These are phyloP conservation scores for Pontederia crassipes DNA, from an alignment of 176 grass and related monocot species.

Conservation along the genomic window DNA sequence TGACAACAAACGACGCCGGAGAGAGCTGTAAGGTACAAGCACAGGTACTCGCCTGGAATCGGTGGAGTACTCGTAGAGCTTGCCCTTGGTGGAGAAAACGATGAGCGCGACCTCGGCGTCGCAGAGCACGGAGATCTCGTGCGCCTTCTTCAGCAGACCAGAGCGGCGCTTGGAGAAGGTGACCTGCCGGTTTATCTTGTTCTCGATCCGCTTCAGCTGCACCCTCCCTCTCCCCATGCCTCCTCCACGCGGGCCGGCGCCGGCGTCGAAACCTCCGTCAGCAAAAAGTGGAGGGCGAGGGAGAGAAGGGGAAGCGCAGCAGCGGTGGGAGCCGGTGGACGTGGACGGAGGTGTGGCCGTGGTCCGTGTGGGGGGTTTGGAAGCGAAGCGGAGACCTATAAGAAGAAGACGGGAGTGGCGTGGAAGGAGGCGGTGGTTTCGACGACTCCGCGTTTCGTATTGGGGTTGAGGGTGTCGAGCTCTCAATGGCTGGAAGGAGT, in stretches of 20 bases:
- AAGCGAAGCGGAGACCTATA: too few species aligned
- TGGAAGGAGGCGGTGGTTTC: too few species aligned
- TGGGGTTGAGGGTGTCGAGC: too few species aligned
- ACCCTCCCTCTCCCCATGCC: slow-evolving; percentile 37
- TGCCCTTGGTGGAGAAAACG: slow-evolving; percentile 54
- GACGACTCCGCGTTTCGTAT: too few species aligned
- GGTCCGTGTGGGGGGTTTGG: too few species aligned
- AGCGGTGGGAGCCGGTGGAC: too few species aligned
- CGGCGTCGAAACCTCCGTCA: too few species aligned
- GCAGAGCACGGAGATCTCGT: slow-evolving; percentile 59
- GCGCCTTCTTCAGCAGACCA: slow-evolving; percentile 61
- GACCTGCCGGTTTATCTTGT: slow-evolving; percentile 60
- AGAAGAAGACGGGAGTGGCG: too few species aligned
- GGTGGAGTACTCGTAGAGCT: slow-evolving; percentile 34
- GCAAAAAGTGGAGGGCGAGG: too few species aligned
- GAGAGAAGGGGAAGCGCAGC: too few species aligned
- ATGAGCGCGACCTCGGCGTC: slow-evolving; percentile 47
- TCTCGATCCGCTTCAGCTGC: slow-evolving; percentile 56
- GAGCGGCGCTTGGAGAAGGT: slow-evolving; percentile 62
- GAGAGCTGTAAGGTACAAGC: neutral
- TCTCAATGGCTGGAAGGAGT: too few species aligned
- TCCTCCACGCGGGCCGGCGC: neutral
- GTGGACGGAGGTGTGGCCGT: too few species aligned
- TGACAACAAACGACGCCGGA: neutral
- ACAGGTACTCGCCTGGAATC: slow-evolving; percentile 11